Evolutionary conservation across 352 stramenopile species (phyloP).

Genomic region (Globisporangium irregulare): DNA sequence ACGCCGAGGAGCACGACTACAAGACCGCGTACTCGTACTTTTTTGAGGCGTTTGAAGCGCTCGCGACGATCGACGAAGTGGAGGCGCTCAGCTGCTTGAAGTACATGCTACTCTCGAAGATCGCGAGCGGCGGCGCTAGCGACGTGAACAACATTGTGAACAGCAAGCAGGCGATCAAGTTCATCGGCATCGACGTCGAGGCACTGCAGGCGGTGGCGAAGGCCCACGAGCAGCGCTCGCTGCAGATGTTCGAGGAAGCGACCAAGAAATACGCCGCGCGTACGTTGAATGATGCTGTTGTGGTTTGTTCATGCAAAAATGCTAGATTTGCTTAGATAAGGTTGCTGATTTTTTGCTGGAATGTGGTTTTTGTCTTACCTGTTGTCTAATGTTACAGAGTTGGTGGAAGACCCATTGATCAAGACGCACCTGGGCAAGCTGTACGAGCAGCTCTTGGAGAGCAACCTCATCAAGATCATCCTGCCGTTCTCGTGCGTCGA

Average conservation of each 20-base stretch:
- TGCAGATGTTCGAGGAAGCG: conserved; percentile 85
- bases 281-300: conserved; percentile 25
- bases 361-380: background rate
- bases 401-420: conserved; percentile 85
- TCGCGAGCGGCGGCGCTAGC: conserved; percentile 89
- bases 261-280: conserved; percentile 88
- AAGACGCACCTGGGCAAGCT: conserved; percentile 96
- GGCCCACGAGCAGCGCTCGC: conserved; percentile 92
- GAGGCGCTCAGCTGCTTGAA: conserved; percentile 91
- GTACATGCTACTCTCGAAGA: conserved; percentile 98
- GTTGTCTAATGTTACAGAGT: conserved; percentile 41
- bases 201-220: conserved; percentile 95
- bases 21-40: conserved; percentile 99
- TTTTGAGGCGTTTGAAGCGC: conserved; percentile 96
- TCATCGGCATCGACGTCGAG: conserved; percentile 94
- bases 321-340: background rate
- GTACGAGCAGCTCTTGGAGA: conserved; percentile 98
- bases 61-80: conserved; percentile 89
- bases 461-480: conserved; percentile 99
- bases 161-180: conserved; percentile 97
- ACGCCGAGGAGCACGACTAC: conserved; percentile 98
- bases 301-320: too few relatives aligned
- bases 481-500: conserved; percentile 97
- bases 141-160: conserved; percentile 96
- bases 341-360: background rate